Percentiles rank a stretch among this genome's conserved stretches.
phyloP scores from a whole-genome alignment of 1,284 basidiomycete genomes.

The Chalciporus piperatoides region DNA sequence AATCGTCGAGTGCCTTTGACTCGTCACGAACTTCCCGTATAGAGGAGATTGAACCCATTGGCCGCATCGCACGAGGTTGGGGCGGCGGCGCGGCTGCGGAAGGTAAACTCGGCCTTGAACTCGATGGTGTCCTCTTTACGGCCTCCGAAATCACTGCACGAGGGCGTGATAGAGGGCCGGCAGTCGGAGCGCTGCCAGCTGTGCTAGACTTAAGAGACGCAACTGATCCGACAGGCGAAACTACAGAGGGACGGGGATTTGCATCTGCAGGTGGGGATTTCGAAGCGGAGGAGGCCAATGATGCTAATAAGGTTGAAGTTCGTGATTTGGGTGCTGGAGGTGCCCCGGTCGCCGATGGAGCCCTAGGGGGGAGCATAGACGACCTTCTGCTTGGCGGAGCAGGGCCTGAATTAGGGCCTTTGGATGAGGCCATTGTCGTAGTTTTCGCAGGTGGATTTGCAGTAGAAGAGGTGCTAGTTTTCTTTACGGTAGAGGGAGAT shows the following conservation, averaged over 20 bases:
- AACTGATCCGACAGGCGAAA: constrained; percentile 49
- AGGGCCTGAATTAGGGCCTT: constrained; percentile 31
- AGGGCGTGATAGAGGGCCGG: constrained; percentile 41
- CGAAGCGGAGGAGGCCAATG: constrained; percentile 35
- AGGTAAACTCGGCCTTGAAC: constrained; percentile 38
- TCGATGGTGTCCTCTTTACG: constrained; percentile 42
- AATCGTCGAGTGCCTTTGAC: constrained; percentile 48
- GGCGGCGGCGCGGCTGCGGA: constrained; percentile 23
- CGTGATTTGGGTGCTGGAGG: constrained; percentile 30
- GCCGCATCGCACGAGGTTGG: constrained; percentile 39
- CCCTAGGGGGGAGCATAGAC: constrained; percentile 43
- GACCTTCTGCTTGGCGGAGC: constrained; percentile 41
- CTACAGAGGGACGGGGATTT: constrained; percentile 46
- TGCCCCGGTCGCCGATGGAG: constrained; percentile 30
- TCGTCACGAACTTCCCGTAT: constrained; percentile 66
- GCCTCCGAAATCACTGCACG: constrained; percentile 55
- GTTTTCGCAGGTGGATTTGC: constrained; percentile 39
- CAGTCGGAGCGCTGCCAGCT: constrained; percentile 21
- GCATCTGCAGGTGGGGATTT: constrained; percentile 35
- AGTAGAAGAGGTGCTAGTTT: constrained; percentile 42
- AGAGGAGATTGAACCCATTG: constrained; percentile 61
- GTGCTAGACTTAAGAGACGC: constrained; percentile 32
- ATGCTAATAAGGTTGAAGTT: constrained; percentile 33
- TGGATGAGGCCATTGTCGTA: constrained; percentile 39
- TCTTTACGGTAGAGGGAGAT: constrained; percentile 45